These are phyloP conservation scores for Boletus pseudo-olivaceus DNA, from an alignment of 768 basidiomycete species.

Conservation along the genomic window DNA sequence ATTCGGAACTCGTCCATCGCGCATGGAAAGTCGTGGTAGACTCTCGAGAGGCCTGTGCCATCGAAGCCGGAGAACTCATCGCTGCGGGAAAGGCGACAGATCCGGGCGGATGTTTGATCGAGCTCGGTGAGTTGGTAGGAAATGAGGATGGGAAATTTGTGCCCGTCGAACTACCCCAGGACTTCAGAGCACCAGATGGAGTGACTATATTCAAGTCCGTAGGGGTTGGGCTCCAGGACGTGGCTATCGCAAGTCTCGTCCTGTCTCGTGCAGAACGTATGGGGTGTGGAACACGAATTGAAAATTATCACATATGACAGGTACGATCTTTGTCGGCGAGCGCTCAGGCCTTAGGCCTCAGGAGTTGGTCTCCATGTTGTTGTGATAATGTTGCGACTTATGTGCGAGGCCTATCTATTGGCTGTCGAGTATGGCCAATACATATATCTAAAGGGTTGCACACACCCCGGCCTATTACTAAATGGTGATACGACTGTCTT, in stretches of 20 bases:
- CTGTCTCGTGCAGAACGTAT: slow-evolving; percentile 56
- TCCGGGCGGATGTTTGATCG: slow-evolving; percentile 42
- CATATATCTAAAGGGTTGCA: background rate
- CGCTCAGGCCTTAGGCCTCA: background rate
- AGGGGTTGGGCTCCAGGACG: slow-evolving; percentile 84
- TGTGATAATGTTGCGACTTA: background rate
- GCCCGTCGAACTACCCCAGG: slow-evolving; percentile 11
- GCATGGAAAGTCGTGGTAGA: slow-evolving; percentile 68
- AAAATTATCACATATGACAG: background rate
- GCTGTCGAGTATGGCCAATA: background rate
- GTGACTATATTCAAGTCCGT: slow-evolving; percentile 88
- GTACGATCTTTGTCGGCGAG: no score
- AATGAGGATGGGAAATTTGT: slow-evolving; percentile 5
- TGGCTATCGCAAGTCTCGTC: slow-evolving; percentile 71
- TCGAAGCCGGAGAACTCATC: slow-evolving; percentile 83
- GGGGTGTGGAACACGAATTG: slow-evolving; percentile 43
- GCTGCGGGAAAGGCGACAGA: slow-evolving; percentile 39
- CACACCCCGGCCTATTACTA: background rate
- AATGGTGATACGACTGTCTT: background rate
- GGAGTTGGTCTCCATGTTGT: no score
- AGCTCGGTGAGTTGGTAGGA: slow-evolving; percentile 64
- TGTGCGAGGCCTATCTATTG: background rate
- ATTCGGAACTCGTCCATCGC: slow-evolving; percentile 50
- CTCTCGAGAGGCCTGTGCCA: slow-evolving; percentile 62
- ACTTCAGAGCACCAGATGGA: slow-evolving; percentile 33